A percentile compares a stretch with the other conserved stretches of the same genome.
Evolutionary conservation across 140 eudicot genomes (phyloP).

Genomic region (Cichorium intybus): DNA sequence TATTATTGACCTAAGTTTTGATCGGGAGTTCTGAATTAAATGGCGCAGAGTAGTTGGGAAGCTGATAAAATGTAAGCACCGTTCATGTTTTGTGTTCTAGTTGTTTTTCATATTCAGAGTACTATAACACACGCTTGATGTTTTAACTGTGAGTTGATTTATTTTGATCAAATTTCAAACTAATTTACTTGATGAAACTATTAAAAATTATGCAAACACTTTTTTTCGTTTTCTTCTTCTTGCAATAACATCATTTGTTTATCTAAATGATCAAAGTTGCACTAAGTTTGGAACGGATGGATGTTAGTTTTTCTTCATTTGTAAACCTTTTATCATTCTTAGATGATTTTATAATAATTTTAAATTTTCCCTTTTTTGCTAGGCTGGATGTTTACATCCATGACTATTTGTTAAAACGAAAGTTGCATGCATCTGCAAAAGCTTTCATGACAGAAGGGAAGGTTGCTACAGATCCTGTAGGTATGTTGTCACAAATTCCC

Average conservation of each 20-base stretch:
- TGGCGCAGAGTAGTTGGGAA: constrained; percentile 99
- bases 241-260: background rate
- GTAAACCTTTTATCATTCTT: background rate
- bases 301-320: background rate
- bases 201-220: background rate
- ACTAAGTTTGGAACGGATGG: constrained; percentile 7
- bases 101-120: background rate
- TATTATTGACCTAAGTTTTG: constrained; percentile 4
- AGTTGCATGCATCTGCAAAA: constrained; percentile 88
- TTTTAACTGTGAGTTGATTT: constrained; percentile 2
- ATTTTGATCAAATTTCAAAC: background rate
- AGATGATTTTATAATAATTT: constrained; percentile 13
- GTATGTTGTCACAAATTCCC: constrained; percentile 35
- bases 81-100: background rate
- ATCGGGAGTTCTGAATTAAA: constrained; percentile 17
- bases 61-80: constrained; percentile 86
- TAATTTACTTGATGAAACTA: constrained; percentile 20
- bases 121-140: background rate
- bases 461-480: constrained; percentile 98
- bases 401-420: constrained; percentile 87
- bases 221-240: background rate
- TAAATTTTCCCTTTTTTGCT: constrained; percentile 17
- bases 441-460: constrained; percentile 99
- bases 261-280: background rate
- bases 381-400: constrained; percentile 99